phyloP scores from a whole-genome alignment of 2,329 filamentous ascomycete genomes.

The Hymenoscyphus fructigenus region DNA sequence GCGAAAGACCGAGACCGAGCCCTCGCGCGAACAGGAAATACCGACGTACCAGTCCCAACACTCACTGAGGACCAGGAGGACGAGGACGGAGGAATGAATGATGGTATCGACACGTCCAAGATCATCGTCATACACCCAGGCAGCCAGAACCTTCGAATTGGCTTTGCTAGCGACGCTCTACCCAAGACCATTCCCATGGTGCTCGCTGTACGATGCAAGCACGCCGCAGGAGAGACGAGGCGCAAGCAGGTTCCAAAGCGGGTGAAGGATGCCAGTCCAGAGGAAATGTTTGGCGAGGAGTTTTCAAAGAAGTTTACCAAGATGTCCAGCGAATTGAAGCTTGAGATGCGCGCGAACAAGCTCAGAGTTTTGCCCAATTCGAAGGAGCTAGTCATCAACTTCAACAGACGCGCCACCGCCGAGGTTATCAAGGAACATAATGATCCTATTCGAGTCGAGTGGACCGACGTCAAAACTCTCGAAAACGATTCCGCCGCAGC shows the following conservation, averaged over 20 bases:
- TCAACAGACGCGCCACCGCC: conserved; percentile 79
- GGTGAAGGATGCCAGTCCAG: conserved; percentile 57
- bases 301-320: conserved; percentile 72
- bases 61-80: conserved; percentile 48
- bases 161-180: conserved; percentile 90
- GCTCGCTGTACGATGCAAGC: conserved; percentile 74
- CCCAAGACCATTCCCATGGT: conserved; percentile 94
- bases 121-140: conserved; percentile 94
- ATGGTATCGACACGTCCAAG: conserved; percentile 75
- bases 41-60: conserved; percentile 62
- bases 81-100: conserved; percentile 54
- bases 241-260: conserved; percentile 71
- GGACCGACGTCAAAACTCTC: conserved; percentile 76
- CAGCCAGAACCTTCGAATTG: conserved; percentile 92
- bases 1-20: conserved; percentile 87
- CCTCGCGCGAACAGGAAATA: conserved; percentile 71
- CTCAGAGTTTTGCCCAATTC: conserved; percentile 95
- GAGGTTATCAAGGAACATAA: conserved; percentile 94
- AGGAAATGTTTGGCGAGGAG: conserved; percentile 87
- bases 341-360: conserved; percentile 90
- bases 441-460: conserved; percentile 89
- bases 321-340: conserved; percentile 83
- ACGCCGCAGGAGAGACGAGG: conserved; percentile 75
- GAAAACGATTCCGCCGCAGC: conserved; percentile 55
- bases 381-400: conserved; percentile 92